A percentile compares a stretch with the other conserved stretches of the same genome.
phyloP scores from a whole-genome alignment of 2,329 filamentous ascomycete genomes.

The Aspergillus hiratsukae region DNA sequence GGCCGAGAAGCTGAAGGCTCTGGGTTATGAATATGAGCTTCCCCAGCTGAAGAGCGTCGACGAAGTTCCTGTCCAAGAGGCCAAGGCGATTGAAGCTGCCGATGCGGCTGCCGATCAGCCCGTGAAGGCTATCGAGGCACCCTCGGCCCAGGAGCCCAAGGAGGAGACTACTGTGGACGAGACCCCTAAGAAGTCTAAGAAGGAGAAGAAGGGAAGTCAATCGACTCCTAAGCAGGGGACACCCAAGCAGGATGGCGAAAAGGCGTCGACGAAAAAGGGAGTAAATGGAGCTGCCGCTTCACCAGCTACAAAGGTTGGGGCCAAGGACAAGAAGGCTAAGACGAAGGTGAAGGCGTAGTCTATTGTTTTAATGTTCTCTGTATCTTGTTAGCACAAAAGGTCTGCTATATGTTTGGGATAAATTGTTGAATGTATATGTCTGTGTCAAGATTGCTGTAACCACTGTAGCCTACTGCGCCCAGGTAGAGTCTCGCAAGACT shows the following conservation, averaged over 20 bases:
- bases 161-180: slow-evolving; percentile 21
- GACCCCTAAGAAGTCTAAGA: slow-evolving; percentile 34
- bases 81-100: slow-evolving; percentile 30
- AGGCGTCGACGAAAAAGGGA: not conserved
- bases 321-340: slow-evolving; percentile 28
- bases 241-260: slow-evolving; percentile 16
- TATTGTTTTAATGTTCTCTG: not conserved
- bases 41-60: slow-evolving; percentile 65
- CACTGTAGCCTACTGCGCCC: not conserved
- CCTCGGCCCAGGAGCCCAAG: slow-evolving; percentile 18
- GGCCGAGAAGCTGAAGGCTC: slow-evolving; percentile 67
- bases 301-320: slow-evolving; percentile 23
- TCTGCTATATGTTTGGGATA: slow-evolving; percentile 4
- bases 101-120: slow-evolving; percentile 21
- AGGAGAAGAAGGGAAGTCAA: slow-evolving; percentile 27
- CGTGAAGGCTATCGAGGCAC: slow-evolving; percentile 27
- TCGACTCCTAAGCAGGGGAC: slow-evolving; percentile 17
- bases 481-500: not conserved
- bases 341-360: slow-evolving; percentile 21
- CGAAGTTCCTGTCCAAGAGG: slow-evolving; percentile 44
- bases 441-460: not conserved
- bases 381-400: slow-evolving; percentile 9
- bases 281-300: slow-evolving; percentile 9
- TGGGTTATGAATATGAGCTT: slow-evolving; percentile 79
- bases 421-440: slow-evolving; percentile 12